Percentiles rank a stretch among this genome's conserved stretches.
phyloP scores from a whole-genome alignment of 257 asterid species.

The Buddleja alternifolia region DNA sequence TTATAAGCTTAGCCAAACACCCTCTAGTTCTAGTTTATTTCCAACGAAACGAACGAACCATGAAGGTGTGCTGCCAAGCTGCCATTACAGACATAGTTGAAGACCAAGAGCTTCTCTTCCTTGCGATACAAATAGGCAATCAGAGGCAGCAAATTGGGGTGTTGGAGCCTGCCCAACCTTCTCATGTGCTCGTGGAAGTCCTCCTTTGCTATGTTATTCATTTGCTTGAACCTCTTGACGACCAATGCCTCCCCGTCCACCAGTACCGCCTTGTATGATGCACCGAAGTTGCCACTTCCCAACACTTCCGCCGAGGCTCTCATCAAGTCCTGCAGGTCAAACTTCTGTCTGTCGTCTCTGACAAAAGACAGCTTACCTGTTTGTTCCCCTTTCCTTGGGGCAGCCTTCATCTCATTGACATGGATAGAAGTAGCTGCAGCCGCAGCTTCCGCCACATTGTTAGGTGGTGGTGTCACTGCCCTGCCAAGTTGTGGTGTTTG shows the following conservation, averaged over 20 bases:
- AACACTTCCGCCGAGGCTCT: conserved; percentile 90
- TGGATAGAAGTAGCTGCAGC: neutral
- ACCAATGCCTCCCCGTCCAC: conserved; percentile 79
- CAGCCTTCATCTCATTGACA: neutral
- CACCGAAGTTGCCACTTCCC: conserved; percentile 87
- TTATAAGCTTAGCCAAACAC: too few species aligned
- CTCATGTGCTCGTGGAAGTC: conserved; percentile 95
- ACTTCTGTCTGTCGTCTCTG: conserved; percentile 64
- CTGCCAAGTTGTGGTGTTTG: conserved; percentile 34
- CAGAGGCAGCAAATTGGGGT: conserved; percentile 71
- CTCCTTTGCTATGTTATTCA: conserved; percentile 65
- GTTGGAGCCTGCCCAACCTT: conserved; percentile 66
- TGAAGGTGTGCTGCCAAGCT: conserved; percentile 82
- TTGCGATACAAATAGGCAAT: conserved; percentile 88
- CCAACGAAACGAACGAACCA: conserved; percentile 33
- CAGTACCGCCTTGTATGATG: conserved; percentile 82
- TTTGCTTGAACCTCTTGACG: conserved; percentile 86
- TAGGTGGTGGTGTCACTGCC: conserved; percentile 25
- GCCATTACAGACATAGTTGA: conserved; percentile 59
- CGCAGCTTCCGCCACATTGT: neutral
- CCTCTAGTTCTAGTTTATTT: too few species aligned
- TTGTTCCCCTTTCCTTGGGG: conserved; percentile 13
- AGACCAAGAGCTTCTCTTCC: conserved; percentile 84
- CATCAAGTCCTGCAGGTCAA: conserved; percentile 78
- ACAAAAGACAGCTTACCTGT: conserved; percentile 63